Conservation (phyloP, 352 stramenopile genomes). For the Peronospora tabacina region DNA sequence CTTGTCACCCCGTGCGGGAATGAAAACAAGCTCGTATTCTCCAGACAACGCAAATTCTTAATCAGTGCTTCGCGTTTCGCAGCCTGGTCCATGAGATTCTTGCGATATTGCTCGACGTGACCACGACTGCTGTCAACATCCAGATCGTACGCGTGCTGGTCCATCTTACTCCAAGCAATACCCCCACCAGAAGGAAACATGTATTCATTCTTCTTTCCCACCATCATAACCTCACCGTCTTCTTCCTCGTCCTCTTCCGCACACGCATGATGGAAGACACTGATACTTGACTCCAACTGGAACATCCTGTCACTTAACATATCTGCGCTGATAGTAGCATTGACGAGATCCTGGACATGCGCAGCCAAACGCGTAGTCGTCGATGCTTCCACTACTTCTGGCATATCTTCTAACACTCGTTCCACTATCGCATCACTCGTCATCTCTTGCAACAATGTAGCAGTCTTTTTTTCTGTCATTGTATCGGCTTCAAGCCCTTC, state of each 20-base stretch:
- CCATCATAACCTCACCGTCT: conserved; percentile 10
- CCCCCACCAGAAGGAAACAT: conserved; percentile 29
- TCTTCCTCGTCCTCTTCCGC: conserved; percentile 34
- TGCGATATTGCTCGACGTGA: conserved; percentile 75
- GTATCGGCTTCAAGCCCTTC: conserved; percentile 17
- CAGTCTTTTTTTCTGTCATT: conserved; percentile 24
- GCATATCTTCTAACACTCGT: conserved; percentile 53
- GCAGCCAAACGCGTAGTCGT: conserved; percentile 35
- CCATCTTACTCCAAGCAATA: conserved; percentile 66
- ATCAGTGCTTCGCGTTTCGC: conserved; percentile 57
- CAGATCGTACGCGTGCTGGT: conserved; percentile 74
- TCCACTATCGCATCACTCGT: conserved; percentile 36
- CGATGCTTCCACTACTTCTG: conserved; percentile 50
- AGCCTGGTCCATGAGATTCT: conserved; percentile 57
- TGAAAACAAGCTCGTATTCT: conserved; percentile 41
- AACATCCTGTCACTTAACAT: conserved; percentile 86
- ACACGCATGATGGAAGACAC: conserved; percentile 57
- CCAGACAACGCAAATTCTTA: conserved; percentile 36
- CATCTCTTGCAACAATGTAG: conserved; percentile 33
- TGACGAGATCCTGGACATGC: conserved; percentile 66
- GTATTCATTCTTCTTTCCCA: conserved; percentile 14
- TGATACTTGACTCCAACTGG: conserved; percentile 75
- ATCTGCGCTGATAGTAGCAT: conserved; percentile 72
- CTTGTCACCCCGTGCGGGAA: conserved; percentile 29
- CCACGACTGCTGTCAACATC: conserved; percentile 59